Evolutionary conservation across 306 rosid genomes (phyloP).

Genomic region (Cucumis hystrix): DNA sequence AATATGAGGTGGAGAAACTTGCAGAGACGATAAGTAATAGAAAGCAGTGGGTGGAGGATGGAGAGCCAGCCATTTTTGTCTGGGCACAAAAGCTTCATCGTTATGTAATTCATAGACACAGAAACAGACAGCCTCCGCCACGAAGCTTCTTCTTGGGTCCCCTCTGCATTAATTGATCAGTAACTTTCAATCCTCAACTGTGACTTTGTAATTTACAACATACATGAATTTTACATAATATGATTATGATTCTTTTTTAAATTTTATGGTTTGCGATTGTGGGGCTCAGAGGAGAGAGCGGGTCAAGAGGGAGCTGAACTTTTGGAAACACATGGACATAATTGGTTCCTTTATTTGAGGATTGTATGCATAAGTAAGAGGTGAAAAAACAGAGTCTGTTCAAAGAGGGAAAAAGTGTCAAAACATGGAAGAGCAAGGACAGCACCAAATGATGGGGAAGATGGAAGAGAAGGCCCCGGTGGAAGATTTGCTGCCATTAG

Average conservation of each 20-base stretch:
- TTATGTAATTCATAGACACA: not conserved
- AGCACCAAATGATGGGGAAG: not conserved
- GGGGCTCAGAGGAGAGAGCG: not conserved
- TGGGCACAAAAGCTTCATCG: slow-evolving; percentile 14
- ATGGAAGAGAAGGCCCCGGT: not conserved
- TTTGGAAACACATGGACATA: not conserved
- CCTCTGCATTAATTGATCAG: not conserved
- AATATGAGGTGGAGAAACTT: slow-evolving; percentile 18
- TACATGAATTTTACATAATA: not conserved
- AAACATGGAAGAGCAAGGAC: not conserved
- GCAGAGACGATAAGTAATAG: slow-evolving; percentile 13
- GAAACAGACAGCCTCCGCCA: not conserved
- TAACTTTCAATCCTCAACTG: not conserved
- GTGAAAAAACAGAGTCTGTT: not conserved
- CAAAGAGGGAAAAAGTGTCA: not conserved
- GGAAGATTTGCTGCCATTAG: slow-evolving; percentile 3
- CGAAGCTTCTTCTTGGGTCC: not conserved
- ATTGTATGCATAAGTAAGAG: not conserved
- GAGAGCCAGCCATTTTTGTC: slow-evolving; percentile 32
- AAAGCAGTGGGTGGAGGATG: slow-evolving; percentile 24
- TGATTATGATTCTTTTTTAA: not conserved
- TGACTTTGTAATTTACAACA: not conserved
- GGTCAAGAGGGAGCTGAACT: not conserved
- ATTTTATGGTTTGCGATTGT: not conserved
- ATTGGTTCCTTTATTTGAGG: not conserved